A percentile compares a stretch with the other conserved stretches of the same genome.
Conservation (phyloP, 495 filamentous ascomycete genomes). For the Elasticomyces elasticus region DNA sequence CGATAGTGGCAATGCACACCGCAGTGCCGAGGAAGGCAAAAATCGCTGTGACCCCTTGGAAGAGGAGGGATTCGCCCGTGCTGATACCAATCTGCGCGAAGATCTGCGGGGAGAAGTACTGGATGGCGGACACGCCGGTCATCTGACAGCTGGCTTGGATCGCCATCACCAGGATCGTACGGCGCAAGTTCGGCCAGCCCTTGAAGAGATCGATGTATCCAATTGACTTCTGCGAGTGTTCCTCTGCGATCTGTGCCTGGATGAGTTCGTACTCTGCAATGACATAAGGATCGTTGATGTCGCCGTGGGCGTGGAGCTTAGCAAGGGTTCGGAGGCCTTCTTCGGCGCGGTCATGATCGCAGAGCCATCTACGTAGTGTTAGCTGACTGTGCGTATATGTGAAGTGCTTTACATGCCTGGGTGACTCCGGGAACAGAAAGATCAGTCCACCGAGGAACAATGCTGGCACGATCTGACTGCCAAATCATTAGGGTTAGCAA, state of each 20-base stretch:
- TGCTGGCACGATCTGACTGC: constrained; percentile 23
- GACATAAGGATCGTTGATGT: constrained; percentile 27
- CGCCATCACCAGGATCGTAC: constrained; percentile 25
- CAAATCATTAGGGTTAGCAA: no score
- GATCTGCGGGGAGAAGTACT: constrained; percentile 62
- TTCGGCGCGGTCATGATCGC: constrained; percentile 23
- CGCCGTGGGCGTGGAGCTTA: constrained; percentile 27
- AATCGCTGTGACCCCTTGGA: constrained; percentile 28
- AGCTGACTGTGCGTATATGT: neutral
- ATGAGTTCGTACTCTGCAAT: constrained; percentile 29
- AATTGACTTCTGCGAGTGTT: constrained; percentile 18
- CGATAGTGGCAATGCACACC: constrained; percentile 19
- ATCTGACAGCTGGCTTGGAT: constrained; percentile 32
- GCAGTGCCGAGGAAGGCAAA: constrained; percentile 18
- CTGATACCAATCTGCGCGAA: constrained; percentile 52
- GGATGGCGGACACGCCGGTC: constrained; percentile 26
- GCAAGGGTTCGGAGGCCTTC: constrained; percentile 27
- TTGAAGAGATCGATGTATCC: constrained; percentile 23
- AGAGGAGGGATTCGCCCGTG: constrained; percentile 42
- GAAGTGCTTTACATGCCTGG: constrained; percentile 4
- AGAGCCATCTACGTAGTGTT: constrained; percentile 24
- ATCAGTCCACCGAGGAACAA: constrained; percentile 23
- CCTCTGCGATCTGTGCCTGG: constrained; percentile 18
- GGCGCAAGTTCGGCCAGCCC: constrained; percentile 22
- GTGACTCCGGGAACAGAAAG: constrained; percentile 29